Base-by-base conservation (phyloP, 2,329 filamentous ascomycete genomes). In the Ophiosphaerella narmari region DNA sequence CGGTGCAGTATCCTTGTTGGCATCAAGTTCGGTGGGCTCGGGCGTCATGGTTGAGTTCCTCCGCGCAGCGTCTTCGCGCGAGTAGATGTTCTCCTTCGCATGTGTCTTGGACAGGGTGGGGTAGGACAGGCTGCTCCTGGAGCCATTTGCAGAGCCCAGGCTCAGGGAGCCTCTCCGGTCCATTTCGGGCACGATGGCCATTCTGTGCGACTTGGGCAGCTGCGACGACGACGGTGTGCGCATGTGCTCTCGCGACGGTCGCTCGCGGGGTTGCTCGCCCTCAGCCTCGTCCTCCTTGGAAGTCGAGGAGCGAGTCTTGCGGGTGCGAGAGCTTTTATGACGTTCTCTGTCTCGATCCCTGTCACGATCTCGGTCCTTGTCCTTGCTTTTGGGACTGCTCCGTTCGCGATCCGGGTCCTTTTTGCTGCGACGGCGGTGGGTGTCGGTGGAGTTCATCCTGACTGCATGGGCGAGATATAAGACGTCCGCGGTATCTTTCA, bases 31-130 rank as follows among this genome's bases (percentile, higher is more conserved):
- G 44, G 77, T 77, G 9, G 74, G 60, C 35, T 78, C 75, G 11
- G 77, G 75, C 62, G 63, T 73, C 64, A 54, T 63, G 46, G 52
- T 63, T 48, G 50, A 57, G 59, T 64, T 70, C 21, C 66, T 56
- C 43, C 67, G 71, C 23, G 62, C 55, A 12, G 63, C 39, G 13
- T 74, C 71, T 32, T 77, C 76, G 43, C 71, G 78, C 67, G 84
- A 86, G 57, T 84, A 81, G 46, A 96, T 84, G 38, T 86, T 84
- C 76, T 97, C 93, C 73, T 91, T 94, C 79, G 91, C 95, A 73
- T 96, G 90, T 11, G 89, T 89, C 75, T 95, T 97, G 75, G 89
- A 94, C 74, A 95, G 91, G 9, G 82, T 81, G 1, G 91, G 90
- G 69, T 96, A 96, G 6, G 90, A 87, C 36, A 89, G 62, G 55